These are phyloP conservation scores for Cyberlindnera petersonii DNA, from an alignment of 805 yeast species.

Conservation along the genomic window DNA sequence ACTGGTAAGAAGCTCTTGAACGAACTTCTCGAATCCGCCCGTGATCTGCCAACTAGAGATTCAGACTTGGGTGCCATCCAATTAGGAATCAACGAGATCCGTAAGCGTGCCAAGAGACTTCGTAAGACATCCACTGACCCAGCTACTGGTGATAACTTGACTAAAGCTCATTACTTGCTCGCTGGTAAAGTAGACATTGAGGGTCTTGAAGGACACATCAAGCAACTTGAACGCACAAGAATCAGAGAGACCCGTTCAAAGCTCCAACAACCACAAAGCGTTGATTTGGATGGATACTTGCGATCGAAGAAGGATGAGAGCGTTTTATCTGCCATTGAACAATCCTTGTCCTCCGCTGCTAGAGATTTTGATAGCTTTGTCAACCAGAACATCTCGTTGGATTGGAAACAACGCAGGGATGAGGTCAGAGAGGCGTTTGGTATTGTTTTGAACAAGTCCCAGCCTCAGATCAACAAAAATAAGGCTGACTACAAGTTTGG, in stretches of 20 bases:
- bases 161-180: constrained; percentile 80
- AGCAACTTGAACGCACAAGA: constrained; percentile 32
- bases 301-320: constrained; percentile 75
- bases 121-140: constrained; percentile 40
- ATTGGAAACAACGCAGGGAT: constrained; percentile 79
- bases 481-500: constrained; percentile 13
- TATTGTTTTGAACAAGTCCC: constrained; percentile 36
- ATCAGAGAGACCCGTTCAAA: constrained; percentile 28
- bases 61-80: constrained; percentile 78
- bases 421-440: constrained; percentile 74
- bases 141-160: constrained; percentile 37
- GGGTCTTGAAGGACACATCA: constrained; percentile 63
- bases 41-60: constrained; percentile 60
- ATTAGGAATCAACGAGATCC: constrained; percentile 74
- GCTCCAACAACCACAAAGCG: constrained; percentile 18
- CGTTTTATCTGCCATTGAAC: constrained; percentile 78
- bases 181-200: constrained; percentile 90
- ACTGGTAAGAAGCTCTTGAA: constrained; percentile 39
- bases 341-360: constrained; percentile 66
- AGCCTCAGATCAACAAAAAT: constrained; percentile 12
- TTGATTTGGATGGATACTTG: constrained; percentile 60
- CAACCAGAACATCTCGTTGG: constrained; percentile 65
- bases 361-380: constrained; percentile 79
- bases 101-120: constrained; percentile 57
- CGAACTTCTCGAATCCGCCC: constrained; percentile 74